Evolutionary conservation across 768 basidiomycete species (phyloP).

Genomic region (Boletus pseudo-olivaceus): DNA sequence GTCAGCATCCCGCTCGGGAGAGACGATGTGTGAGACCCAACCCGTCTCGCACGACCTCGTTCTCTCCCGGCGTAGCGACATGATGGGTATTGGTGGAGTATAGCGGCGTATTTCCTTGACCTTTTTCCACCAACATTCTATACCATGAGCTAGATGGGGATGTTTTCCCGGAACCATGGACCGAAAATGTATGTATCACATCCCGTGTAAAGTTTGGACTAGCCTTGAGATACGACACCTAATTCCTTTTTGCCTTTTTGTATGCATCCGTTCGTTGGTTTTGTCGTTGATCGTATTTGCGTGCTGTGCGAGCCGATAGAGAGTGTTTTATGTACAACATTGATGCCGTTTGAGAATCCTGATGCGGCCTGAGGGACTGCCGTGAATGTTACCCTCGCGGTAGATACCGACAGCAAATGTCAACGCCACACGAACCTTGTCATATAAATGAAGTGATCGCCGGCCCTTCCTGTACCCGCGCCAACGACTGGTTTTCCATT

Average conservation of each 20-base stretch:
- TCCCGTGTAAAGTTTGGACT: conserved; percentile 21
- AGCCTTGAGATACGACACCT: conserved; percentile 1
- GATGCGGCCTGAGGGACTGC: too few species aligned
- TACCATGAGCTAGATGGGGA: neutral
- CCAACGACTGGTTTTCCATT: neutral
- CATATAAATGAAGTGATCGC: conserved; percentile 18
- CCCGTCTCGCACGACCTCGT: conserved; percentile 24
- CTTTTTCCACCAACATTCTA: neutral
- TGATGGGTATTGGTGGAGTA: conserved; percentile 2
- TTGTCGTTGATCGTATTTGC: neutral
- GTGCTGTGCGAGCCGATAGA: conserved; percentile 4
- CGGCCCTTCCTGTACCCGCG: conserved; percentile 11
- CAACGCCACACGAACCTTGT: conserved; percentile 30
- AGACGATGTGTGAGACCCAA: conserved; percentile 48
- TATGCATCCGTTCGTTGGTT: conserved; percentile 10
- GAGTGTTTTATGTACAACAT: too few species aligned
- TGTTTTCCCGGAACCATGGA: neutral
- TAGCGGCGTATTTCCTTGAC: conserved; percentile 1
- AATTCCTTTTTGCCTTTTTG: conserved; percentile 2
- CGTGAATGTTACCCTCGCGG: conserved; percentile 15
- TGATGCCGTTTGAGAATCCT: too few species aligned
- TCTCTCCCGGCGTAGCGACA: conserved; percentile 17
- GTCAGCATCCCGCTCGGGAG: conserved; percentile 17
- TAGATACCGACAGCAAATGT: conserved; percentile 18
- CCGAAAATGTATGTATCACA: conserved; percentile 17